Conservation (phyloP, 2,329 filamentous ascomycete genomes). For the Diaporthe helianthi region DNA sequence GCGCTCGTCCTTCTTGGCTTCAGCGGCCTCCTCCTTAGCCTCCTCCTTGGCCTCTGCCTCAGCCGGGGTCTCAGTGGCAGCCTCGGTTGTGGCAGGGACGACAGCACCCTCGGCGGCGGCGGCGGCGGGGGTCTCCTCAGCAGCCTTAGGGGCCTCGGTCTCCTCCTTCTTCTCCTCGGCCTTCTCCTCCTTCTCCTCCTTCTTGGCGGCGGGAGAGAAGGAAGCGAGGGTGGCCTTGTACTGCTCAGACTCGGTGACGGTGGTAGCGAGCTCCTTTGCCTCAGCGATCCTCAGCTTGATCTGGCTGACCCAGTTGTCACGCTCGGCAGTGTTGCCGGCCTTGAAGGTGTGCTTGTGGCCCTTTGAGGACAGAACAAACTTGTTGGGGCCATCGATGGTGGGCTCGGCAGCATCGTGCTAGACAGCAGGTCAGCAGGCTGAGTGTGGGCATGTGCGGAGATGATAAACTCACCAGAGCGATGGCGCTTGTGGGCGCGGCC, state of each 20-base stretch:
- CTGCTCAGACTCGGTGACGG: conserved; percentile 77
- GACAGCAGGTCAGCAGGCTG: neutral
- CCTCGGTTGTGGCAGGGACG: conserved; percentile 39
- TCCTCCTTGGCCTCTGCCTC: conserved; percentile 41
- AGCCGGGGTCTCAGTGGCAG: conserved; percentile 42
- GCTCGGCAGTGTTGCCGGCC: conserved; percentile 75
- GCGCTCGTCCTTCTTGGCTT: conserved; percentile 63
- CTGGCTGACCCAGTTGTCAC: conserved; percentile 90
- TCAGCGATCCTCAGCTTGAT: conserved; percentile 83
- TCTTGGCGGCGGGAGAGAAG: conserved; percentile 58
- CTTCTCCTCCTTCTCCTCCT: conserved; percentile 52
- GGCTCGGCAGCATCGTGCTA: conserved; percentile 73
- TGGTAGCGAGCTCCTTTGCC: conserved; percentile 80
- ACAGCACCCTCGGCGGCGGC: conserved; percentile 47
- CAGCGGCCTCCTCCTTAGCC: conserved; percentile 51
- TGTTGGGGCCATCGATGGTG: conserved; percentile 75
- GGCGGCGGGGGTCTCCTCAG: conserved; percentile 42
- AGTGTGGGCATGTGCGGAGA: neutral
- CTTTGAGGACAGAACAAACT: conserved; percentile 86
- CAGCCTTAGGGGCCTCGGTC: conserved; percentile 43
- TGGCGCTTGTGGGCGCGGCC: conserved; percentile 77
- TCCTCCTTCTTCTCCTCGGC: conserved; percentile 42
- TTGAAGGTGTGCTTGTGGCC: conserved; percentile 96
- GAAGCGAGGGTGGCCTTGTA: conserved; percentile 89
- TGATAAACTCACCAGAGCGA: conserved; percentile 75